Base-by-base conservation (phyloP, 192 early-diverging fungal genomes). In the Backusella tarrabulga region DNA sequence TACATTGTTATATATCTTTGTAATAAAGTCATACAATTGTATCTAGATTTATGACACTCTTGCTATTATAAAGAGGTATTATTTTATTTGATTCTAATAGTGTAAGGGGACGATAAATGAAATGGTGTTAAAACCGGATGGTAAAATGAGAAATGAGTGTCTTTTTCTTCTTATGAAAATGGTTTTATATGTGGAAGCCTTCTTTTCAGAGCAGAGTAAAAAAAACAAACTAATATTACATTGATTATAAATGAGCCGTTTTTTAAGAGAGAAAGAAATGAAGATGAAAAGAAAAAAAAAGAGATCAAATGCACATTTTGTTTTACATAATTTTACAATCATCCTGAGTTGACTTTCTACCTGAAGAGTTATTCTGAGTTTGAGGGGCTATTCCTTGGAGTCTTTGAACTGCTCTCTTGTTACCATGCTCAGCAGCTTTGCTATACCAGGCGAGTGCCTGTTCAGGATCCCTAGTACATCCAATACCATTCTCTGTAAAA, bases 401-500 rank as follows among this genome's bases (percentile, higher is more conserved):
- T 32, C 86, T 80, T 42, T 87, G 81, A 35, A 77, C 76, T 3
- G 89, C 89, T 54, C 89, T 83, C 70, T 81, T 82, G 66, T 91
- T 87, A 32, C 88, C 88, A 34, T 88, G 85, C 12, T 80, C 86
- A 3, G 92, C 89, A 0, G 93, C 93, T 44, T 86, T 84, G 75
- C 86, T 87, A 73, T 90, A 90, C 89, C 89, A 90, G 34, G 79
- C 71, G 75, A 82, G 79, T 3, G 90, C 88, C 32, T 80, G 80
- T 11, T 88, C 77, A 50, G 79, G 42, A 79, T 93, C 84, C 71
- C 80, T 89, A 6, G 72, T 72, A 70, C 79, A 73, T 34, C 90
- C 90, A 71, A 91, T 89, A 17, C 90, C 90, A 23, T 82, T 79
- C 50, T 90, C 89, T 19, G 81, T 83, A 71, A 90, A 91, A 74